Evolutionary conservation across 2,329 filamentous ascomycete species (phyloP).

Genomic region (Seiridium unicorne): DNA sequence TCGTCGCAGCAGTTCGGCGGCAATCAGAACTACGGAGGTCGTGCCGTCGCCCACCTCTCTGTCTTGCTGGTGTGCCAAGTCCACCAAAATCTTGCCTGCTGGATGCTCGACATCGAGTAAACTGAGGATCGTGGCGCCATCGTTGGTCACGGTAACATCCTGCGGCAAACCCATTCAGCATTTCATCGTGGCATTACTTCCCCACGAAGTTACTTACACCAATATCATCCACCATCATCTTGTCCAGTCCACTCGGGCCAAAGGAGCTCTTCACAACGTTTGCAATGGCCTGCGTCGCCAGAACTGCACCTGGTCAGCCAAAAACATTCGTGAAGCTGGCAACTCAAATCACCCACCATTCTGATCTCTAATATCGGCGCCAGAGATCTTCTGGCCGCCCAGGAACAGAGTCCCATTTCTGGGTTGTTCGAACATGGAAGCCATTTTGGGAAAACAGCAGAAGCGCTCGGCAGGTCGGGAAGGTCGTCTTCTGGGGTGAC

Average conservation of each 20-base stretch:
- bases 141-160: slow-evolving; percentile 99
- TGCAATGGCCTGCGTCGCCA: slow-evolving; percentile 93
- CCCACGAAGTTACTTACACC: slow-evolving; percentile 58
- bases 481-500: not conserved
- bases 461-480: not conserved
- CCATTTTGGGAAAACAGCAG: slow-evolving; percentile 55
- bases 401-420: slow-evolving; percentile 96
- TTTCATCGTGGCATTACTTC: no score
- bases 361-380: slow-evolving; percentile 93
- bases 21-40: slow-evolving; percentile 95
- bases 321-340: not conserved
- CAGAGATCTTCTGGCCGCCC: slow-evolving; percentile 95
- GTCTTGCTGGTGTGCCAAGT: slow-evolving; percentile 96
- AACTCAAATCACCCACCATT: slow-evolving; percentile 63
- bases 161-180: slow-evolving; percentile 27
- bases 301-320: slow-evolving; percentile 51
- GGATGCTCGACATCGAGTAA: slow-evolving; percentile 97
- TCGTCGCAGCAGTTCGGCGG: slow-evolving; percentile 87
- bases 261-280: slow-evolving; percentile 99
- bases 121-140: slow-evolving; percentile 93
- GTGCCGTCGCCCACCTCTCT: slow-evolving; percentile 99
- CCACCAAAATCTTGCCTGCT: slow-evolving; percentile 96
- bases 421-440: slow-evolving; percentile 93
- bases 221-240: slow-evolving; percentile 99
- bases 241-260: slow-evolving; percentile 93